Conservation (phyloP, 2,329 filamentous ascomycete genomes). For the Stagonosporopsis rhizophila region DNA sequence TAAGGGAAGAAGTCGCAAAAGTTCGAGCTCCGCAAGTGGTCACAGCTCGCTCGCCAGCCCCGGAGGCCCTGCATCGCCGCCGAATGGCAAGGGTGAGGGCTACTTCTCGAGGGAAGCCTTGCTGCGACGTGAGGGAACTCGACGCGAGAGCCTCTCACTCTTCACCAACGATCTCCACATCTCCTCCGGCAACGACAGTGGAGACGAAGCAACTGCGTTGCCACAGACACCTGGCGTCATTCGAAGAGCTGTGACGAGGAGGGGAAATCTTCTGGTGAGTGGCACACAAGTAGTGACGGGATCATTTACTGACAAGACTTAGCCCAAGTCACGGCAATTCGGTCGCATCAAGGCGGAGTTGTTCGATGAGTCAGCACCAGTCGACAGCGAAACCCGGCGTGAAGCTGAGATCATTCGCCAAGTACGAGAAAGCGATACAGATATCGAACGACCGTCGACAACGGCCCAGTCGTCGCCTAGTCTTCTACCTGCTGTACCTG, state of each 20-base stretch:
- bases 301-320: conserved; percentile 24
- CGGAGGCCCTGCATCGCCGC: conserved; percentile 80
- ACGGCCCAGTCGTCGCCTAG: conserved; percentile 74
- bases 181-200: conserved; percentile 78
- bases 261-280: conserved; percentile 85
- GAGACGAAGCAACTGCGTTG: conserved; percentile 66
- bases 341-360: conserved; percentile 90
- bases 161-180: conserved; percentile 89
- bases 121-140: conserved; percentile 60
- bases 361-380: conserved; percentile 83
- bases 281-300: neutral
- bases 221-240: conserved; percentile 74
- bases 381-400: conserved; percentile 86
- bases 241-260: conserved; percentile 79
- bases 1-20: conserved; percentile 67
- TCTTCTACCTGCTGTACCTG: conserved; percentile 63
- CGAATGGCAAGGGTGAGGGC: conserved; percentile 61
- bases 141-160: conserved; percentile 88
- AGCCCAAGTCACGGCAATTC: conserved; percentile 97
- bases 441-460: conserved; percentile 58
- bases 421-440: conserved; percentile 86
- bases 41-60: conserved; percentile 72
- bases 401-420: conserved; percentile 97
- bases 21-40: conserved; percentile 73
- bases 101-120: conserved; percentile 63